Evolutionary conservation across 495 filamentous ascomycete genomes (phyloP).

Genomic region (Neurospora tetrasperma): DNA sequence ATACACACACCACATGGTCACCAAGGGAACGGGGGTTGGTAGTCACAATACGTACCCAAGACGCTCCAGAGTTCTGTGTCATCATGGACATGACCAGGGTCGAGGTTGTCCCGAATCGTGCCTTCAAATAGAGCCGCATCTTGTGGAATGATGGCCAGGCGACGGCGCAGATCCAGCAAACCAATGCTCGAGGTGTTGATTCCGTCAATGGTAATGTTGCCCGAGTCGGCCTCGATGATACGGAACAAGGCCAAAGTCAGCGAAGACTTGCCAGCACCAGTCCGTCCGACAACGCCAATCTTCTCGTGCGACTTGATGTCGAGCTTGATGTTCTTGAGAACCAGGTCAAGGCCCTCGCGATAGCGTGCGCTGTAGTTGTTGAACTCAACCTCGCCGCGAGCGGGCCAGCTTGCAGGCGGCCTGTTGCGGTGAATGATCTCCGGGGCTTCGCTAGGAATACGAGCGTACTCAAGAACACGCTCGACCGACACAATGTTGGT

Average conservation of each 20-base stretch:
- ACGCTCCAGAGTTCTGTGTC: slow-evolving; percentile 98
- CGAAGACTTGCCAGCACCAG: slow-evolving; percentile 93
- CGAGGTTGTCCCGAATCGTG: slow-evolving; percentile 89
- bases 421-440: slow-evolving; percentile 84
- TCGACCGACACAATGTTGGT: slow-evolving; percentile 99
- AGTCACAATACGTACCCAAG: slow-evolving; percentile 54
- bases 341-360: slow-evolving; percentile 75
- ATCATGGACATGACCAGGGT: slow-evolving; percentile 89
- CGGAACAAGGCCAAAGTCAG: slow-evolving; percentile 89
- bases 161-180: slow-evolving; percentile 74
- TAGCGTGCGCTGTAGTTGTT: slow-evolving; percentile 91
- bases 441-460: slow-evolving; percentile 86
- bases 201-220: slow-evolving; percentile 78
- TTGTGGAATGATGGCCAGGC: slow-evolving; percentile 95
- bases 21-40: slow-evolving; percentile 16
- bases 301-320: slow-evolving; percentile 94
- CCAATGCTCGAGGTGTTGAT: slow-evolving; percentile 87
- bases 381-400: slow-evolving; percentile 82
- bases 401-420: slow-evolving; percentile 85
- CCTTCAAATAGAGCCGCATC: slow-evolving; percentile 97
- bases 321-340: slow-evolving; percentile 84
- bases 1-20: slow-evolving; percentile 3
- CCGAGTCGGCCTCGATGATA: slow-evolving; percentile 78
- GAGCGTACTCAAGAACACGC: slow-evolving; percentile 91
- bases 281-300: slow-evolving; percentile 94